These are phyloP conservation scores for Solanum pimpinellifolium DNA, from an alignment of 257 asterid species.

Conservation along the genomic window DNA sequence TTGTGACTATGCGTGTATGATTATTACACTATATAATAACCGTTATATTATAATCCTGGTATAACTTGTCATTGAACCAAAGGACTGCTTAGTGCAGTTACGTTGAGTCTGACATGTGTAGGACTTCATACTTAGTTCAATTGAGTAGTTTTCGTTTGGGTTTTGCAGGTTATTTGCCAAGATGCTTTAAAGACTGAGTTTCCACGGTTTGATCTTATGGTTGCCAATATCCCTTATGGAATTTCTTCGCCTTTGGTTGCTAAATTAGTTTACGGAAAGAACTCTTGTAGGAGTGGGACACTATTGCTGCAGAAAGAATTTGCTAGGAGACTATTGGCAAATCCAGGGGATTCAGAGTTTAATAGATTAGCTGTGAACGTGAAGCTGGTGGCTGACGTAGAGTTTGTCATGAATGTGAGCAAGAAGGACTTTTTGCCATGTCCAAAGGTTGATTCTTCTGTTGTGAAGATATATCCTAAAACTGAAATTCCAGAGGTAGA, in stretches of 20 bases:
- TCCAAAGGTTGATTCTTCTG: conserved; percentile 88
- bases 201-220: conserved; percentile 70
- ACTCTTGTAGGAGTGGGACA: conserved; percentile 64
- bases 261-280: conserved; percentile 51
- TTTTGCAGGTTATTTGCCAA: conserved; percentile 45
- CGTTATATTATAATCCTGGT: neutral
- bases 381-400: conserved; percentile 70
- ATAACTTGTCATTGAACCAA: neutral
- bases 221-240: conserved; percentile 89
- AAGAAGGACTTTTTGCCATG: conserved; percentile 73
- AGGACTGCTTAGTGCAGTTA: neutral
- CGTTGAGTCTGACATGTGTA: neutral
- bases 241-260: conserved; percentile 84
- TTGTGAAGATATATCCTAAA: conserved; percentile 61
- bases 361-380: conserved; percentile 76
- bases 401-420: conserved; percentile 82
- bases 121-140: neutral
- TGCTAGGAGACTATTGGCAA: conserved; percentile 63
- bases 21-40: neutral
- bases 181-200: conserved; percentile 73
- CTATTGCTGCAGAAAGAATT: conserved; percentile 85
- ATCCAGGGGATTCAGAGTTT: conserved; percentile 77
- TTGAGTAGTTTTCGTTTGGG: neutral
- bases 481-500: conserved; percentile 43
- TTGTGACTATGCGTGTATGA: neutral